Evolutionary conservation across 768 basidiomycete genomes (phyloP).

Genomic region (Xerocomus spinulosus): DNA sequence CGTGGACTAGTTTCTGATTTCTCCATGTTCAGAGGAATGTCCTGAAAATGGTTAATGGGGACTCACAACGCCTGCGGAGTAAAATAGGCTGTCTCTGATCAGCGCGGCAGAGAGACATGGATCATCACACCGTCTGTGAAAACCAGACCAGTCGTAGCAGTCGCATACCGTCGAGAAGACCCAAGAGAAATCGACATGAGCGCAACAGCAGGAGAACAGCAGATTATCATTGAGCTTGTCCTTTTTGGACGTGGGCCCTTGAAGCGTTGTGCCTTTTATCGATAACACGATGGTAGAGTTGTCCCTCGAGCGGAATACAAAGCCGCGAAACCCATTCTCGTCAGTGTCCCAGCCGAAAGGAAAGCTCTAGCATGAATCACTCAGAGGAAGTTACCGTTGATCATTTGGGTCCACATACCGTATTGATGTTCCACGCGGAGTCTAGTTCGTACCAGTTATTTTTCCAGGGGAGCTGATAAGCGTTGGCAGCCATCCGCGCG

Average conservation of each 20-base stretch:
- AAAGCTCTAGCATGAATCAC: constrained; percentile 50
- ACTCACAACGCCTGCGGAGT: constrained; percentile 79
- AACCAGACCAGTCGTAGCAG: constrained; percentile 55
- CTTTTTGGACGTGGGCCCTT: constrained; percentile 80
- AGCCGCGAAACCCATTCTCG: constrained; percentile 80
- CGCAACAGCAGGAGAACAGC: constrained; percentile 92
- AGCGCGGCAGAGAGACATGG: constrained; percentile 81
- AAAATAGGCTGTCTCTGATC: constrained; percentile 87
- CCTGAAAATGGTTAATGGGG: background rate
- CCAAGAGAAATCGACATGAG: constrained; percentile 85
- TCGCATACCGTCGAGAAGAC: constrained; percentile 80
- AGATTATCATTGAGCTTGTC: constrained; percentile 94
- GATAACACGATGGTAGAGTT: constrained; percentile 83
- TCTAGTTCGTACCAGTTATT: constrained; percentile 83
- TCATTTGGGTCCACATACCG: constrained; percentile 29
- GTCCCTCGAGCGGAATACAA: constrained; percentile 75
- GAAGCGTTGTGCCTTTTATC: constrained; percentile 86
- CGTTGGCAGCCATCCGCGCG: constrained; percentile 85
- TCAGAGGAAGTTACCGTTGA: constrained; percentile 3
- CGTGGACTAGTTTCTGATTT: constrained; percentile 50
- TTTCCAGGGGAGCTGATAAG: constrained; percentile 70
- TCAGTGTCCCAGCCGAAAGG: constrained; percentile 72
- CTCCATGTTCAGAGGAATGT: constrained; percentile 7
- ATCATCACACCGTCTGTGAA: constrained; percentile 69
- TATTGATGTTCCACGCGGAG: constrained; percentile 57